Percentiles rank a stretch among this genome's conserved stretches.
These are phyloP conservation scores for Exophiala calicioides DNA, from an alignment of 2,329 filamentous ascomycete genomes.

Conservation along the genomic window DNA sequence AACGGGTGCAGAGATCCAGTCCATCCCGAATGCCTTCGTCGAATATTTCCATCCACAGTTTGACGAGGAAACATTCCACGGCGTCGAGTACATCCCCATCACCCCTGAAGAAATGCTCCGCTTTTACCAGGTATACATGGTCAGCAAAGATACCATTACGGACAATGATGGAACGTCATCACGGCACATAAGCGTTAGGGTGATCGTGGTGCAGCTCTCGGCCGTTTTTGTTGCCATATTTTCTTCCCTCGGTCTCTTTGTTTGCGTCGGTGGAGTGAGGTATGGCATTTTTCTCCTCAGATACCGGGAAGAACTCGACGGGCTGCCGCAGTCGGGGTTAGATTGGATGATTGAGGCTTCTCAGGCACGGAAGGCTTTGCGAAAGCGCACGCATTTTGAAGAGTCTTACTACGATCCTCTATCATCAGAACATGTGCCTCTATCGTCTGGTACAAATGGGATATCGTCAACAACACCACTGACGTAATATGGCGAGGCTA, in stretches of 20 bases:
- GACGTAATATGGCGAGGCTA: no score
- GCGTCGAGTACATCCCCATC: conserved; percentile 1
- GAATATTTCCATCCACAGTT: conserved; percentile 9
- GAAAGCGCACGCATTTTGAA: no score
- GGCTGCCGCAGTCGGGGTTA: conserved; percentile 19
- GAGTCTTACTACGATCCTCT: no score
- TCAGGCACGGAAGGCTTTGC: no score
- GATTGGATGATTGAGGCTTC: conserved; percentile 19
- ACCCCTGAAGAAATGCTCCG: conserved; percentile 9
- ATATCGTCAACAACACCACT: no score
- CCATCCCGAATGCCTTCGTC: background rate
- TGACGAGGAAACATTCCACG: conserved; percentile 7
- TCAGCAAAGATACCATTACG: conserved; percentile 20
- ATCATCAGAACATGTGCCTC: no score
- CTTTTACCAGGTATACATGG: conserved; percentile 17
- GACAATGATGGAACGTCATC: background rate
- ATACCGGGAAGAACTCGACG: conserved; percentile 3
- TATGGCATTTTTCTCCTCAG: conserved; percentile 10
- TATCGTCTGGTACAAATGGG: no score
- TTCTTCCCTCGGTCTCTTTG: conserved; percentile 6
- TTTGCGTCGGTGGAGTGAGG: conserved; percentile 3
- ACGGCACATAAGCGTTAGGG: conserved; percentile 11
- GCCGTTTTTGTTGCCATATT: conserved; percentile 9
- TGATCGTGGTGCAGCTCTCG: conserved; percentile 14
- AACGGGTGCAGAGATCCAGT: background rate